Evolutionary conservation across 371 early-diverging fungal species (phyloP).

Genomic region (Rhizomucor pusillus): DNA sequence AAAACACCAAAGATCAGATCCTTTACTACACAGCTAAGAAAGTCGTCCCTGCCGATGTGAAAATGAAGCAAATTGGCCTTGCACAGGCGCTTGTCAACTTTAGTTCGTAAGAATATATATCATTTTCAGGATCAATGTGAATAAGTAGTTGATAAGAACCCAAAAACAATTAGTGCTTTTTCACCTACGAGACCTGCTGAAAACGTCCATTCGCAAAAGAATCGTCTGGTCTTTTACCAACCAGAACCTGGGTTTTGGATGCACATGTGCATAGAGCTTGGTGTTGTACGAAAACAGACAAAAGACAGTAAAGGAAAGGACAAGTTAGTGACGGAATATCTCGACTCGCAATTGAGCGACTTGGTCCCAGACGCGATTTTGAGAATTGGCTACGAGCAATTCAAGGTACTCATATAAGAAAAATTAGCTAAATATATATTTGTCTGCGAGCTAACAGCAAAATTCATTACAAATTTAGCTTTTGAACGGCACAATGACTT

Average conservation of each 20-base stretch:
- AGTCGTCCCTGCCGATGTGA: conserved; percentile 73
- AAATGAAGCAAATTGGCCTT: conserved; percentile 80
- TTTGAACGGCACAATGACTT: conserved; percentile 44
- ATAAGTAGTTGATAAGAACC: too few relatives aligned
- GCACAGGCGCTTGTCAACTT: conserved; percentile 81
- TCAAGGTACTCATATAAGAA: conserved; percentile 37
- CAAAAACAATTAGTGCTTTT: conserved; percentile 58
- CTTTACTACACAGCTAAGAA: conserved; percentile 72
- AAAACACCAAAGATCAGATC: conserved; percentile 74
- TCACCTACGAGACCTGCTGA: conserved; percentile 61
- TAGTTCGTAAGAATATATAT: conserved; percentile 48
- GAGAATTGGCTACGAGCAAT: conserved; percentile 61
- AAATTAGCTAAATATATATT: conserved; percentile 15
- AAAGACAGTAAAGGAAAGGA: conserved; percentile 60
- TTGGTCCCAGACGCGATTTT: conserved; percentile 51
- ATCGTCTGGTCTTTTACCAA: conserved; percentile 64
- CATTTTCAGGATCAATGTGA: too few relatives aligned
- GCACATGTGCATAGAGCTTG: conserved; percentile 67
- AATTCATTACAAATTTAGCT: conserved; percentile 17
- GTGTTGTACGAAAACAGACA: conserved; percentile 44
- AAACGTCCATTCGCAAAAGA: conserved; percentile 72
- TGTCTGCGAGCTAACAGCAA: too few relatives aligned
- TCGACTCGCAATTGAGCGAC: conserved; percentile 61
- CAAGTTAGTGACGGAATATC: conserved; percentile 56
- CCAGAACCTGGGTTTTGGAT: conserved; percentile 78